Evolutionary conservation across 306 rosid genomes (phyloP), one percentile per base, ranked within the genome.

Genomic region (Rosa chinensis): DNA sequence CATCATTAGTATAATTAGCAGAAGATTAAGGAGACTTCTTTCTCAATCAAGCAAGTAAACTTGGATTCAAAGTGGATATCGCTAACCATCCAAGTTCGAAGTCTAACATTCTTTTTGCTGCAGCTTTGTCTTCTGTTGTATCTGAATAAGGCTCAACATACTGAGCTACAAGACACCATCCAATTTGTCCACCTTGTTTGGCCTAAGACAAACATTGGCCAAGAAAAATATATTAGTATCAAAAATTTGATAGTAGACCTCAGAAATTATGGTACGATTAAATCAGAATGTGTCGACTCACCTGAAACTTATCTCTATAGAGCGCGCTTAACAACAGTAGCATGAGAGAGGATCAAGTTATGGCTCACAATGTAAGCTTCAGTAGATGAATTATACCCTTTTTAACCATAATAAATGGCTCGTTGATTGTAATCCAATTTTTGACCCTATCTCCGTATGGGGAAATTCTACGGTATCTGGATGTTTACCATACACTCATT

Each of bases 351-450:
- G 23, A 90, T 66, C 0, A 86, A 53, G 35, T 88, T n/a, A 39
- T 89, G 94, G 44, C 62, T 77, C 10, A 61, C 89, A 40, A 86
- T 83, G 79, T 88, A 88, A 12, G 94, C 87, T 48, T 88, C 90
- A 0, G 86, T 89, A 69, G 87, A 40, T 0, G 94, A 90, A 73
- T 88, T 73, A 35, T 72, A 71, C 1, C 43, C 59, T 42, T 6
- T 10, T 32, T 50, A 1, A 62, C 76, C 13, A 52, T 50, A 4
- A 28, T 32, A 3, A 9, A 17, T 16, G 80, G 74, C 74, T 66
- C 74, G 1, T 77, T 77, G 39, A 77, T 66, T 49, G 74, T 66
- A 10, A 77, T 66, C 82, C 77, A 79, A 35, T 48, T 79, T 21
- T 72, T 72, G 2, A 79, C 73, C 3, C 73, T 62, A 32, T 72